A percentile compares a stretch with the other conserved stretches of the same genome.
These are phyloP conservation scores for Tylopilus rubrobrunneus DNA, from an alignment of 768 basidiomycete genomes.

Conservation along the genomic window DNA sequence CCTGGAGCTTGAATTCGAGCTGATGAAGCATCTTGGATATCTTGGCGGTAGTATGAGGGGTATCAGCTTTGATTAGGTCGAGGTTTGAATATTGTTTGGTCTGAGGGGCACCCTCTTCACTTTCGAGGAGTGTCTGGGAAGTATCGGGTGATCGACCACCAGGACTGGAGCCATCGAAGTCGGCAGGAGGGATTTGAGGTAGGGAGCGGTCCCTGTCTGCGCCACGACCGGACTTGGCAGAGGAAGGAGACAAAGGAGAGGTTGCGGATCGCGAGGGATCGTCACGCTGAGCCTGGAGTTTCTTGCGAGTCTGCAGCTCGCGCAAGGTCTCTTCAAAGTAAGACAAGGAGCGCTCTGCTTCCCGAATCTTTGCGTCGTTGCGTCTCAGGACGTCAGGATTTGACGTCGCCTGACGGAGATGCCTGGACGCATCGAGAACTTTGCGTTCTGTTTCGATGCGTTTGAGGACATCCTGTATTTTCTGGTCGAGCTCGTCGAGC, in stretches of 20 bases:
- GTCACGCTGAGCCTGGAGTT: slow-evolving; percentile 51
- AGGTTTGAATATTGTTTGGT: slow-evolving; percentile 75
- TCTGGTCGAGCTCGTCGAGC: slow-evolving; percentile 75
- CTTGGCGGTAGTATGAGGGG: slow-evolving; percentile 92
- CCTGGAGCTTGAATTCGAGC: slow-evolving; percentile 98
- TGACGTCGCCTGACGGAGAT: slow-evolving; percentile 73
- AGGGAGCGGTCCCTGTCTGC: slow-evolving; percentile 33
- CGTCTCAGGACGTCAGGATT: slow-evolving; percentile 83
- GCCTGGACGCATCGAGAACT: slow-evolving; percentile 81
- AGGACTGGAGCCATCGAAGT: slow-evolving; percentile 35
- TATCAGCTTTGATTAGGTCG: slow-evolving; percentile 97
- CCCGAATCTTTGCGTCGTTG: slow-evolving; percentile 82
- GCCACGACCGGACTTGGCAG: slow-evolving; percentile 14
- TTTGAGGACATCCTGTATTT: slow-evolving; percentile 87
- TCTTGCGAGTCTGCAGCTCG: slow-evolving; percentile 77
- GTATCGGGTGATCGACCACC: slow-evolving; percentile 35
- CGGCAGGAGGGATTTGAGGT: slow-evolving; percentile 51
- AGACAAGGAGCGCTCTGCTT: slow-evolving; percentile 75
- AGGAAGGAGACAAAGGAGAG: slow-evolving; percentile 29
- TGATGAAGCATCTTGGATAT: slow-evolving; percentile 98
- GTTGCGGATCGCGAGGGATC: slow-evolving; percentile 54
- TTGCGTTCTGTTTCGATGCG: slow-evolving; percentile 92
- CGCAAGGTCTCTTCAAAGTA: slow-evolving; percentile 87
- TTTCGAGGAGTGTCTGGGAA: slow-evolving; percentile 38
- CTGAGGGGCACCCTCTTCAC: slow-evolving; percentile 41